Percentiles rank a stretch among this genome's conserved stretches.
Evolutionary conservation across 2,329 filamentous ascomycete species (phyloP).

Genomic region (Ophiostoma angusticollis): DNA sequence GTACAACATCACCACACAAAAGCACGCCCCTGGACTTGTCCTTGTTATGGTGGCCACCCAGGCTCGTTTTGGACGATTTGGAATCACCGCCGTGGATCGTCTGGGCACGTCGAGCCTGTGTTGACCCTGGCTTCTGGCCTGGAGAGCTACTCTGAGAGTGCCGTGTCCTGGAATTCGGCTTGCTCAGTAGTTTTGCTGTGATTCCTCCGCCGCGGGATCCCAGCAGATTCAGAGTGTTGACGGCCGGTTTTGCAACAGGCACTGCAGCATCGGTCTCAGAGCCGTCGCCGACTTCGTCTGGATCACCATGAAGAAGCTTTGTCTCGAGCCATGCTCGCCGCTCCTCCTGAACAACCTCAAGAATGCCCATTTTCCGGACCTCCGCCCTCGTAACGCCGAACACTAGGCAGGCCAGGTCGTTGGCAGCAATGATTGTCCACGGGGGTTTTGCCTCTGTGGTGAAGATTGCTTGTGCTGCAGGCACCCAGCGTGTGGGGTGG

Average conservation of each 20-base stretch:
- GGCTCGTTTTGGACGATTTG: slow-evolving; percentile 38
- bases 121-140: slow-evolving; percentile 22
- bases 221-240: slow-evolving; percentile 41
- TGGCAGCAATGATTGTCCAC: slow-evolving; percentile 93
- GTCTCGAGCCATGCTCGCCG: slow-evolving; percentile 78
- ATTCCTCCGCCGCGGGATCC: slow-evolving; percentile 63
- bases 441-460: slow-evolving; percentile 83
- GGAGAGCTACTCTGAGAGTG: slow-evolving; percentile 22
- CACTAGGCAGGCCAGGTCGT: slow-evolving; percentile 91
- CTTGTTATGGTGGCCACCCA: slow-evolving; percentile 48
- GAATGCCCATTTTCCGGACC: slow-evolving; percentile 83
- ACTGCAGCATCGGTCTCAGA: slow-evolving; percentile 22
- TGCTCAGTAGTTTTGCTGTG: slow-evolving; percentile 77
- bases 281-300: slow-evolving; percentile 30
- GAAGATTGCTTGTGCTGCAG: slow-evolving; percentile 90
- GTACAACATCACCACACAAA: slow-evolving; percentile 93
- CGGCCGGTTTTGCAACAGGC: slow-evolving; percentile 21
- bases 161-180: slow-evolving; percentile 51
- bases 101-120: slow-evolving; percentile 43
- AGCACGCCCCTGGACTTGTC: slow-evolving; percentile 68
- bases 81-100: slow-evolving; percentile 46
- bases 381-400: slow-evolving; percentile 98
- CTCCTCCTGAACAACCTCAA: slow-evolving; percentile 89
- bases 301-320: slow-evolving; percentile 57
- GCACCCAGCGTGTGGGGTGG: slow-evolving; percentile 80